Base-by-base conservation (phyloP, 306 rosid species). In the Citrullus amarus region DNA sequence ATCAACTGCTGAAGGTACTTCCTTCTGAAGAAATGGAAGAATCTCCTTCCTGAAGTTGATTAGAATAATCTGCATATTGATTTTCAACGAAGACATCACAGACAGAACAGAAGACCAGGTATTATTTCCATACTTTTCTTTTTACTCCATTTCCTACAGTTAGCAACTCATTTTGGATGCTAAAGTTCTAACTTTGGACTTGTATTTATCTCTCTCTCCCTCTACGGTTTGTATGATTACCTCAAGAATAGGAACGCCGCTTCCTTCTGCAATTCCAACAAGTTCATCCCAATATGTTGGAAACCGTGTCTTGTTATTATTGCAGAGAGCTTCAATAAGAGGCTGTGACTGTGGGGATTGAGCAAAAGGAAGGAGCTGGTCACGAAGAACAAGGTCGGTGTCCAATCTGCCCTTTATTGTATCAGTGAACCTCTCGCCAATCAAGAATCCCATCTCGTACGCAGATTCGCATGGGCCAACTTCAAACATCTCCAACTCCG, bases 11-110 rank as follows among this genome's bases (percentile, higher is more conserved):
- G 20, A 41, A 80, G 9, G 48, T n/a, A 54, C 77, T 38, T 9
- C 75, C 32, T 25, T 85, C 78, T 89, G 93, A 82, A 91, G 81
- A 86, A 95, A 88, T 13, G 97, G 80, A 69, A 91, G 86, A 87
- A 92, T 88, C 87, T 92, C 97, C 85, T 91, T 95, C 85, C 96
- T 87, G 69, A 94, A 88, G 86, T 94, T 90, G 76, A 90, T 86
- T 10, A 90, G 85, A 41, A 90, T 82, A 76, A 90, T 89, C 97
- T 94, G 90, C 86, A 77, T 32, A 70, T 74, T 74, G 30, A 51
- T 74, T 74, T 74, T 32, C 48, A 74, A 54, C 66, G 4, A 56
- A 58, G 28, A 57, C 22, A 56, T 56, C 39, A 57, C 39, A 53
- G 18, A 32, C 51, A 70, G 39, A 70, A 22, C 57, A 46, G n/a